These are phyloP conservation scores for Periglandula ipomoeae DNA, from an alignment of 2,329 filamentous ascomycete species.

Conservation along the genomic window DNA sequence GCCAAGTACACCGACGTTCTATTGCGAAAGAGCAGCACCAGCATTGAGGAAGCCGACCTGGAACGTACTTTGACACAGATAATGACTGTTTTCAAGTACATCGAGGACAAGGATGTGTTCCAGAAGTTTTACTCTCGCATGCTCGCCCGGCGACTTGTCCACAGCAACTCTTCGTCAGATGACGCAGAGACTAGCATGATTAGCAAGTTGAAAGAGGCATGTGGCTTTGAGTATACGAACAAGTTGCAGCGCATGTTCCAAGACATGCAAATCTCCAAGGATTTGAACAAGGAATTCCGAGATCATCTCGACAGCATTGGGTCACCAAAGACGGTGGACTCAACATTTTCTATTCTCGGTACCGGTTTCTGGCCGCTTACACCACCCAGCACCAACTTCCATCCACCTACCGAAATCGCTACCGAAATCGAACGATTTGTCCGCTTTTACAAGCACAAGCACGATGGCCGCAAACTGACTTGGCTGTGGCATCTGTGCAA, in stretches of 20 bases:
- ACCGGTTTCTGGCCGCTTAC: slow-evolving; percentile 96
- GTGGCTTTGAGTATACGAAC: slow-evolving; percentile 98
- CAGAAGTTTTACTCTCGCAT: slow-evolving; percentile 99
- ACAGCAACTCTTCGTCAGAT: slow-evolving; percentile 90
- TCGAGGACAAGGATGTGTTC: slow-evolving; percentile 99
- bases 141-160: slow-evolving; percentile 87
- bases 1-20: slow-evolving; percentile 93
- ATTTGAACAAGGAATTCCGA: slow-evolving; percentile 83
- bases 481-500: slow-evolving; percentile 99
- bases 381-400: slow-evolving; percentile 79
- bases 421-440: slow-evolving; percentile 84
- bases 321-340: slow-evolving; percentile 65
- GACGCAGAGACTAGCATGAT: slow-evolving; percentile 99
- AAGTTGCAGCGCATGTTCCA: slow-evolving; percentile 99
- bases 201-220: slow-evolving; percentile 95
- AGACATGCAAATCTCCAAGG: slow-evolving; percentile 98
- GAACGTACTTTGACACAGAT: slow-evolving; percentile 84
- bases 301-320: slow-evolving; percentile 52
- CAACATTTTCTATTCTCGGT: slow-evolving; percentile 84
- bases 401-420: slow-evolving; percentile 74
- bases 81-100: slow-evolving; percentile 99
- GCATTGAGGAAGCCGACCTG: slow-evolving; percentile 87
- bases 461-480: slow-evolving; percentile 89
- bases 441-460: slow-evolving; percentile 91
- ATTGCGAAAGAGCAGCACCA: slow-evolving; percentile 85